phyloP scores from a whole-genome alignment of 352 stramenopile genomes.

The Pythium chondricola region DNA sequence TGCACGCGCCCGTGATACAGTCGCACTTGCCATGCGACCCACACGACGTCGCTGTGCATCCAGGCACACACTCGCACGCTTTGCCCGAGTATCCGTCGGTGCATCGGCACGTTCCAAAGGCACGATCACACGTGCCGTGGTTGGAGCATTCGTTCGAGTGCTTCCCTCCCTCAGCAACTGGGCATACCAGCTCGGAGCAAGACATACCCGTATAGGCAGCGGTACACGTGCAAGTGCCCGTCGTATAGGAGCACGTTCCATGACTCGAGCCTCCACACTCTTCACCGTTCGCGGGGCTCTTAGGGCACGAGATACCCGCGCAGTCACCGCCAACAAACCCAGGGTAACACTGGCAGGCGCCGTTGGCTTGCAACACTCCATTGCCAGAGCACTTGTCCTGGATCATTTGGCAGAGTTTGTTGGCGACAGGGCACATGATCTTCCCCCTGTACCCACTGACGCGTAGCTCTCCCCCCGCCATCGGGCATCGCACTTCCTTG shows the following conservation, averaged over 20 bases:
- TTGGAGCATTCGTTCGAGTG: conserved; percentile 53
- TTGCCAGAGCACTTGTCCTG: conserved; percentile 62
- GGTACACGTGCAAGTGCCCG: conserved; percentile 40
- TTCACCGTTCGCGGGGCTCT: conserved; percentile 8
- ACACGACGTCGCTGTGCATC: conserved; percentile 42
- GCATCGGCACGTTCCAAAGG: conserved; percentile 43
- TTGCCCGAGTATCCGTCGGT: conserved; percentile 48
- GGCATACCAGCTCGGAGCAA: conserved; percentile 57
- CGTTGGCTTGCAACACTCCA: conserved; percentile 43
- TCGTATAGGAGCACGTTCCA: conserved; percentile 42
- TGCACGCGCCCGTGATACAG: conserved; percentile 56
- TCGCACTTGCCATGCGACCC: conserved; percentile 40
- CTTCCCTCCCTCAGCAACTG: conserved; percentile 26
- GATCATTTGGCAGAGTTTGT: conserved; percentile 53
- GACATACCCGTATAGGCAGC: conserved; percentile 45
- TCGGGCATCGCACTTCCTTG: conserved; percentile 47
- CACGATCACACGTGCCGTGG: conserved; percentile 47
- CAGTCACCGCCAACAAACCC: conserved; percentile 50
- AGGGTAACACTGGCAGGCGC: conserved; percentile 48
- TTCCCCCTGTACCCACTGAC: conserved; percentile 45
- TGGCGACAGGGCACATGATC: conserved; percentile 40
- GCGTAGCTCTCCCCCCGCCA: conserved; percentile 45
- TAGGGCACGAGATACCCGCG: conserved; percentile 40
- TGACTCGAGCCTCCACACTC: conserved; percentile 34
- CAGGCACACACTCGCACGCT: conserved; percentile 64